Base-by-base conservation (phyloP, 2,329 filamentous ascomycete genomes). In the Trichophyton verrucosum region DNA sequence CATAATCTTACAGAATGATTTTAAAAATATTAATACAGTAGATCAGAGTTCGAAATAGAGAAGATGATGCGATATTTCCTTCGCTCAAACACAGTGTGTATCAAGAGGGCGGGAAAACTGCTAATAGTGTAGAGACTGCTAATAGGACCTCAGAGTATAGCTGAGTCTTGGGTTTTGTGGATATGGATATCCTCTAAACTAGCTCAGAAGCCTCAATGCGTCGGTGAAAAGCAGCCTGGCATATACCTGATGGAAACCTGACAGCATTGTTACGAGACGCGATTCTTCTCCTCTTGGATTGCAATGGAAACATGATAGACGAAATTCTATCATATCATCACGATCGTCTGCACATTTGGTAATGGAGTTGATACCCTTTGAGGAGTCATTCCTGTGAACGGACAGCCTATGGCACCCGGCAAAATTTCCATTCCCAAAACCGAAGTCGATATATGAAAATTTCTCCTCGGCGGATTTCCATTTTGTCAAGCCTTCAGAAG, bases 321-420 rank as follows among this genome's bases (percentile, higher is more conserved):
- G 58, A 9, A 63, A 61, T 8, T 60, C 58, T 51, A 63, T 49
- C 42, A 58, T 36, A 38, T 38, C 9, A 17, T 57, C 55, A 15
- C 9, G 6, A 4, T 8, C 8, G 2, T 30, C 27, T 30, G 22
- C 22, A 1, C 4, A 1, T 1, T 60, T 20, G 44, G 40, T 4
- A 40, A 4, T 15, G 3, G 5, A 24, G 2, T 30, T 8, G 22
- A 33, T 36, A 49, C 24, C 20, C 11, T 42, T 44, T 1, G 36
- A 17, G 13, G 5, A 15, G 27, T 56, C 30, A 2, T 59, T 36
- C 11, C 51, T 49, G 44, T 63, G 59, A 47, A 63, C 36, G 6
- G 60, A 61, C 38, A 63, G 57, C 8, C 62, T 60, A 46, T 63
- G 62, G 22, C 60, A 61, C 13, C 62, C 62, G 8, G 60, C 62